Percentiles rank a stretch among this genome's conserved stretches.
phyloP scores from a whole-genome alignment of 2,329 filamentous ascomycete genomes.

The Blumeria graminis region DNA sequence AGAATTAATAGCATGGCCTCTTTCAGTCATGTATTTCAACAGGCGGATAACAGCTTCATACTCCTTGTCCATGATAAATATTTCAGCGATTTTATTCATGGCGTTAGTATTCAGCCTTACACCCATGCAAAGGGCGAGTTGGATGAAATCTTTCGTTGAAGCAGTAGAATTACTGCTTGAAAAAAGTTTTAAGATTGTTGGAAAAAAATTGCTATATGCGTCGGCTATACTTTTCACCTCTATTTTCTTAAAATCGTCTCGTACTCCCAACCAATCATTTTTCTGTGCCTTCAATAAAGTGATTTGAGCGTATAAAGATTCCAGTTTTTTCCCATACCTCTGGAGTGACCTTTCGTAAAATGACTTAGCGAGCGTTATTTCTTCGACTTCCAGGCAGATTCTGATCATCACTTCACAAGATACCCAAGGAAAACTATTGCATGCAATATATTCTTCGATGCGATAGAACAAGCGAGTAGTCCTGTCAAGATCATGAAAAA shows the following conservation, averaged over 20 bases:
- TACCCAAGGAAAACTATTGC: constrained; percentile 7
- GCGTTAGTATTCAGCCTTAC: constrained; percentile 9
- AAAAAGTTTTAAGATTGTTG: constrained; percentile 13
- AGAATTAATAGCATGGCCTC: constrained; percentile 7
- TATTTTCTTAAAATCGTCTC: constrained; percentile 8
- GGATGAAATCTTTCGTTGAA: constrained; percentile 13
- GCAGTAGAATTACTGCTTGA: constrained; percentile 9
- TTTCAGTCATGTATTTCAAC: constrained; percentile 10
- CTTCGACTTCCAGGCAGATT: constrained; percentile 12
- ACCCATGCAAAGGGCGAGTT: constrained; percentile 6
- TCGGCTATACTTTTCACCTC: constrained; percentile 3
- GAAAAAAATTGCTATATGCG: constrained; percentile 7
- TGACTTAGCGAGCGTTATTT: constrained; percentile 7
- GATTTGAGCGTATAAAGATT: constrained; percentile 9
- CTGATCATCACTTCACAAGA: constrained; percentile 13
- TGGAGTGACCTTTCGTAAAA: neutral
- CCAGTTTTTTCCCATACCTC: constrained; percentile 8
- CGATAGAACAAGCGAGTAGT: constrained; percentile 10
- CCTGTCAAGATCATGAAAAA: constrained; percentile 7
- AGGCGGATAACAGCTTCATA: constrained; percentile 11
- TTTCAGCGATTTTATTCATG: constrained; percentile 13
- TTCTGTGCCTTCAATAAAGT: constrained; percentile 9
- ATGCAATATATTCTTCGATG: constrained; percentile 5
- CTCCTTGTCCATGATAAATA: constrained; percentile 11
- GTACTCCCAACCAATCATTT: constrained; percentile 12